phyloP scores from a whole-genome alignment of 164 flowering plant species.

The Hamamelis virginiana region DNA sequence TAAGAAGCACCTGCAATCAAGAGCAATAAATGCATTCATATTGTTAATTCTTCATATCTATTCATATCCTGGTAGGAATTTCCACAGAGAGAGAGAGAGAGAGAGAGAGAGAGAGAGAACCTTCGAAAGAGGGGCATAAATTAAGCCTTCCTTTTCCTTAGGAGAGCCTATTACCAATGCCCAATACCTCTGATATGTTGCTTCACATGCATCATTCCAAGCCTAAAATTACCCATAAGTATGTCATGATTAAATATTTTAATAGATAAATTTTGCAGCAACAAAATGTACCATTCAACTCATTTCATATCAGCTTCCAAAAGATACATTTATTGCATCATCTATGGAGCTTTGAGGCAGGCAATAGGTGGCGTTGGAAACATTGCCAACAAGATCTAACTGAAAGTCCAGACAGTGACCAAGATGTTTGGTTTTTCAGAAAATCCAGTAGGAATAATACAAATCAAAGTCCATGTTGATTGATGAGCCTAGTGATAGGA shows the following conservation, averaged over 20 bases:
- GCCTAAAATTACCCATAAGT: slow-evolving; percentile 34
- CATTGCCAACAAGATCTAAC: too few species aligned
- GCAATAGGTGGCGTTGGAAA: too few species aligned
- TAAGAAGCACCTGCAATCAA: slow-evolving; percentile 64
- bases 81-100: background rate
- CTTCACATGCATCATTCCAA: slow-evolving; percentile 72
- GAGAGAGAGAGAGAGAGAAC: slow-evolving; percentile 28
- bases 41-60: background rate
- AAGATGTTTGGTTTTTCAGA: too few species aligned
- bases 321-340: background rate
- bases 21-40: background rate
- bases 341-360: too few species aligned
- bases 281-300: background rate
- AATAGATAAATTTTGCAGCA: background rate
- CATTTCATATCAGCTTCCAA: background rate
- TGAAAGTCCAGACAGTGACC: too few species aligned
- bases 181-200: slow-evolving; percentile 74
- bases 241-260: background rate
- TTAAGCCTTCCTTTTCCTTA: slow-evolving; percentile 71
- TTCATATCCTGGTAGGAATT: background rate
- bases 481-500: too few species aligned
- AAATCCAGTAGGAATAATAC: too few species aligned
- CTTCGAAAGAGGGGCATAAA: slow-evolving; percentile 83
- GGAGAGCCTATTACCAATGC: slow-evolving; percentile 93
- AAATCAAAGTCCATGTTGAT: too few species aligned